Base-by-base conservation (phyloP, 1,139 yeast species). In the Zygosaccharomyces pseudobailii region DNA sequence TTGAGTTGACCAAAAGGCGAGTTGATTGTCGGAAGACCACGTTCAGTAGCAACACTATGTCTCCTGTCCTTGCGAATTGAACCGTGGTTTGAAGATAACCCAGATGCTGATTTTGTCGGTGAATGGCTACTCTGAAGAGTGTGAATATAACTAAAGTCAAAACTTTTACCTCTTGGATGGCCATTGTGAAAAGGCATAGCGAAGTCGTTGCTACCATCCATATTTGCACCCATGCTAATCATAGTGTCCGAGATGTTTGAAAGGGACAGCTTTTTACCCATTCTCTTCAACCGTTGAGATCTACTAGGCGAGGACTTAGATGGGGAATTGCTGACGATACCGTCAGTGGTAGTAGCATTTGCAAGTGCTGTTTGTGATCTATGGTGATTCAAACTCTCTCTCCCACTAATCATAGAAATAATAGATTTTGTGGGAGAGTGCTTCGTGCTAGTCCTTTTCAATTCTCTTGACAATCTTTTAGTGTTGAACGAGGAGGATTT, bases 391-490 rank as follows among this genome's bases (percentile, higher is more conserved):
- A 54, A 32, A 32, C 55, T 53, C 19, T 52, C 55, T 2, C 47
- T 45, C 3, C 59, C 56, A 19, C 65, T 59, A n/a, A 58, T 49
- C 9, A 62, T 54, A 0, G 68, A 63, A 2, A 54, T 53, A 20
- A 63, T 48, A 6, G 68, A 63, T 50, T 63, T 63, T 4, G 67
- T 61, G 24, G 68, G 68, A 1, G 68, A 63, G 47, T 63, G 67
- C 30, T 55, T 49, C 13, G 56, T 48, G 20, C 46, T 52, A 6
- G 53, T 40, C 40, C 55, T 45, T 6, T 47, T 40, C 39, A 44
- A 27, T 22, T 54, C 55, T 39, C 49, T 49, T 2, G 51, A 39
- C 5, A 48, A 27, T 9, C 42, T 42, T n/a, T 50, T 49, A 6
- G 48, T 25, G 3, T 52, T 31, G 13, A 48, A 40, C 2, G 61